A percentile compares a stretch with the other conserved stretches of the same genome.
Evolutionary conservation across 2,329 filamentous ascomycete species (phyloP).

Genomic region (Aspergillus bombycis): DNA sequence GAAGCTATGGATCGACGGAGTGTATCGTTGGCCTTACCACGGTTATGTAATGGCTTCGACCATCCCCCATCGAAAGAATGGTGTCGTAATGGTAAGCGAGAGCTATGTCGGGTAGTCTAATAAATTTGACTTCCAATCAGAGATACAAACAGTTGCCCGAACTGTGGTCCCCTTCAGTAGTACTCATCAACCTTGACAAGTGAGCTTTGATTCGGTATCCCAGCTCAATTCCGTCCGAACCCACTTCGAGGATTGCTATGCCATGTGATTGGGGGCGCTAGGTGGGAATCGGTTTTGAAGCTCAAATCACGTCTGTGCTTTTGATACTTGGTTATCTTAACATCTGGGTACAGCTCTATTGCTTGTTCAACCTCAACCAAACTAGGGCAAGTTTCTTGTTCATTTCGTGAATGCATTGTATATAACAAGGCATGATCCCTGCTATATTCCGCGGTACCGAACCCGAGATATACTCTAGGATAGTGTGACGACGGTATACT

Average conservation of each 20-base stretch:
- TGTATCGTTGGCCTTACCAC: slow-evolving; percentile 1
- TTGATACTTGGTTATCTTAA: background rate
- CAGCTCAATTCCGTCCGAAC: background rate
- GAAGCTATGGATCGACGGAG: background rate
- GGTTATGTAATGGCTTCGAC: background rate
- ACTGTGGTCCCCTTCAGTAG: background rate
- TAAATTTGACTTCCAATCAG: background rate
- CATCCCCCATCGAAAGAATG: slow-evolving; percentile 6
- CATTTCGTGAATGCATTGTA: background rate
- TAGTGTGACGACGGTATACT: too few species aligned
- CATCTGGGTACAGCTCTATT: background rate
- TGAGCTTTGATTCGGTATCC: background rate
- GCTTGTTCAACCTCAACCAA: background rate
- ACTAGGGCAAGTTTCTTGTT: background rate
- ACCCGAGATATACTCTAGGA: too few species aligned
- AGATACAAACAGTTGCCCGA: background rate
- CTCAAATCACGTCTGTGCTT: background rate
- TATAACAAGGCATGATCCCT: too few species aligned
- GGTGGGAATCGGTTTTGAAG: background rate
- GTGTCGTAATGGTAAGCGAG: slow-evolving; percentile 14
- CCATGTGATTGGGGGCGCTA: background rate
- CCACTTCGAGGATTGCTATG: background rate
- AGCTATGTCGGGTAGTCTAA: background rate
- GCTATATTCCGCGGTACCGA: too few species aligned
- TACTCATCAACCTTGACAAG: background rate